These are phyloP conservation scores for Metschnikowia proteae DNA, from an alignment of 805 yeast genomes.

Conservation along the genomic window DNA sequence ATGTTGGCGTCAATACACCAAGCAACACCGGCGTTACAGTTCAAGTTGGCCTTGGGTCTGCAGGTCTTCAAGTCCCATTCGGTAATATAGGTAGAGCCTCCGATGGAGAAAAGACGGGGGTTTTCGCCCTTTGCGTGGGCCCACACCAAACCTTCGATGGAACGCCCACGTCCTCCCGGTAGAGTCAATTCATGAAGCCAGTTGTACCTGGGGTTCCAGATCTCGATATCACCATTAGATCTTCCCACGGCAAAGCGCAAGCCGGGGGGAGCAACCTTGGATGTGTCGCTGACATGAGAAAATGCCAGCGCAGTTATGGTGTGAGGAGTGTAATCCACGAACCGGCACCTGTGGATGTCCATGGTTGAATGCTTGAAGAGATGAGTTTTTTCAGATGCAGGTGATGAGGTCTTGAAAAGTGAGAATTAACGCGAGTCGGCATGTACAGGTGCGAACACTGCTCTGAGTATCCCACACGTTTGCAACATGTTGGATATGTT, in stretches of 20 bases:
- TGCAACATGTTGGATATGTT: neutral
- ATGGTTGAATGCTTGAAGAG: slow-evolving; percentile 27
- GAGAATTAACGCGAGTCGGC: slow-evolving; percentile 4
- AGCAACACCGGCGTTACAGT: slow-evolving; percentile 88
- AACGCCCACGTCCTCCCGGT: slow-evolving; percentile 76
- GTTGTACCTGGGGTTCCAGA: slow-evolving; percentile 82
- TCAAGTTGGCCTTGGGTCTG: slow-evolving; percentile 67
- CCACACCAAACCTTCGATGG: slow-evolving; percentile 92
- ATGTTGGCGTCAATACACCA: slow-evolving; percentile 80
- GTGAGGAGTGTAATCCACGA: slow-evolving; percentile 84
- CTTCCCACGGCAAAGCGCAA: slow-evolving; percentile 87
- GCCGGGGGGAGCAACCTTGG: slow-evolving; percentile 42
- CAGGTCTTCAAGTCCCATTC: slow-evolving; percentile 88
- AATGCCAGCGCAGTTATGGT: slow-evolving; percentile 79
- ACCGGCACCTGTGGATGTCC: slow-evolving; percentile 87
- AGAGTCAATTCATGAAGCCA: slow-evolving; percentile 77
- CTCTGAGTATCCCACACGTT: neutral
- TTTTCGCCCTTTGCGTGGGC: slow-evolving; percentile 41
- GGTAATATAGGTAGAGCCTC: slow-evolving; percentile 86
- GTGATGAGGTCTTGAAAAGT: slow-evolving; percentile 11
- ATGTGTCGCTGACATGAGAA: slow-evolving; percentile 43
- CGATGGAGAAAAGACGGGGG: slow-evolving; percentile 82
- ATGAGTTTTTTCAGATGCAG: slow-evolving; percentile 17
- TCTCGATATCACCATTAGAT: slow-evolving; percentile 90
- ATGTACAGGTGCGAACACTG: slow-evolving; percentile 4